These are phyloP conservation scores for Geotrichum europaeum DNA, from an alignment of 1,139 yeast genomes.

Conservation along the genomic window DNA sequence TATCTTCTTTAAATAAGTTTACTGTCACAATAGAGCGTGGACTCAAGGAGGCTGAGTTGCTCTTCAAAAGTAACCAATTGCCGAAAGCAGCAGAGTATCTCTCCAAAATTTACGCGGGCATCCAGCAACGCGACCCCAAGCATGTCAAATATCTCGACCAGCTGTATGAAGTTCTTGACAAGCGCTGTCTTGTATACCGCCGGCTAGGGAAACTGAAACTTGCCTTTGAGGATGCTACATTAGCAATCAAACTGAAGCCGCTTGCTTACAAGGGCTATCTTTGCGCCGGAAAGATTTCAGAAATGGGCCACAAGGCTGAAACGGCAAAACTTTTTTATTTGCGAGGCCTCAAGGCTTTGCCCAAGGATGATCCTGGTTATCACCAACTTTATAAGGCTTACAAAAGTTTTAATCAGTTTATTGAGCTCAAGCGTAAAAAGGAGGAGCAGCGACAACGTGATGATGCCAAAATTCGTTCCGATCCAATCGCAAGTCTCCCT, in stretches of 20 bases:
- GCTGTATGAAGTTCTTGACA: slow-evolving; percentile 1
- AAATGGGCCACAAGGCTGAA: slow-evolving; percentile 6
- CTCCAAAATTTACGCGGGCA: not conserved
- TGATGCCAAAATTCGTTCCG: not conserved
- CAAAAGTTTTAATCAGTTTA: not conserved
- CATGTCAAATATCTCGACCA: not conserved
- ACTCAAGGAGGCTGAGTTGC: not conserved
- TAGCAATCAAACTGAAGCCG: slow-evolving; percentile 4
- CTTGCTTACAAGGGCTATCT: slow-evolving; percentile 10
- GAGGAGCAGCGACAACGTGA: not conserved
- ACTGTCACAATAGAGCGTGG: not conserved
- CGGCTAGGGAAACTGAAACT: not conserved
- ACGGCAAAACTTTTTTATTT: slow-evolving; percentile 5
- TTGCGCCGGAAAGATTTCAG: slow-evolving; percentile 11
- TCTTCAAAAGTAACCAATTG: not conserved
- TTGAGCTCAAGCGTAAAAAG: not conserved
- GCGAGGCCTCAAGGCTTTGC: slow-evolving; percentile 2
- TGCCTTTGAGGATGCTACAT: slow-evolving; percentile 8
- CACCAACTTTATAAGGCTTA: slow-evolving; percentile 1
- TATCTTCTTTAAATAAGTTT: not conserved
- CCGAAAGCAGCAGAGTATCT: not conserved
- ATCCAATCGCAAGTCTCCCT: slow-evolving; percentile 6
- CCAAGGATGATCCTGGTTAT: not conserved
- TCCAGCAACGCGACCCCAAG: not conserved
- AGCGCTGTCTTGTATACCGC: slow-evolving; percentile 11